Evolutionary conservation across 164 flowering plant genomes (phyloP), one percentile per base, ranked within the genome.

Genomic region (Dillenia turbinata): DNA sequence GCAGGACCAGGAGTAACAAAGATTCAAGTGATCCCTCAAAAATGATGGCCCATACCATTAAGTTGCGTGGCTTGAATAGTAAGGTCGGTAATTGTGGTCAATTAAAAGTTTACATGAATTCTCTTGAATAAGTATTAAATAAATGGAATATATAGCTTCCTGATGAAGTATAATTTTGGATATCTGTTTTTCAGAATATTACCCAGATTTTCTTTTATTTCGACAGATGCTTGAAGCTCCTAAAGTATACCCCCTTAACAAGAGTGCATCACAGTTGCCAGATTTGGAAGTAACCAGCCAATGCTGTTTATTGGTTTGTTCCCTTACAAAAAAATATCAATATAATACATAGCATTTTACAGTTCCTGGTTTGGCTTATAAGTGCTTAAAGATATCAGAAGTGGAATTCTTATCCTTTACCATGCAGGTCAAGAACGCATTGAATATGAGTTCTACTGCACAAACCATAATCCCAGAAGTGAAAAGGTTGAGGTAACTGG

Each of bases 31-130:
- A 80, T 47, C 59, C 61, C 11, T 46, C 17, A 47, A 55, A 72
- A 44, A 12, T 72, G 50, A 58, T 76, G 50, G 67, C 70, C 43
- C 64, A 67, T 40, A 71, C 68, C 60, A 90, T 90, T 67, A 86
- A 75, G 83, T 96, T 97, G 60, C 89, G 84, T 2, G 95, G 92
- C 65, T 73, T 90, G 74, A 89, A 89, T 73, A 72, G 85, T 81
- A 94, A 94, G 72, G 99, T 91, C 63, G 49, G 88, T 78, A 66
- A 66, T 54, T 65, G 40, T 44, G 52, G 24, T 65, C 52, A 52
- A 15, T 11, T 33, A 33, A 4, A 33, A 33, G 4, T 6, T 33
- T 33, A 4, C 4, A 33, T 4, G 5, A 33, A 33, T 33, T 33
- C 40, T 33, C 40, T 33, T 5, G 40, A 33, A 33, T 33, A 26